Conservation (phyloP, 1,139 yeast species). For the Debaryomyces subglobosus region DNA sequence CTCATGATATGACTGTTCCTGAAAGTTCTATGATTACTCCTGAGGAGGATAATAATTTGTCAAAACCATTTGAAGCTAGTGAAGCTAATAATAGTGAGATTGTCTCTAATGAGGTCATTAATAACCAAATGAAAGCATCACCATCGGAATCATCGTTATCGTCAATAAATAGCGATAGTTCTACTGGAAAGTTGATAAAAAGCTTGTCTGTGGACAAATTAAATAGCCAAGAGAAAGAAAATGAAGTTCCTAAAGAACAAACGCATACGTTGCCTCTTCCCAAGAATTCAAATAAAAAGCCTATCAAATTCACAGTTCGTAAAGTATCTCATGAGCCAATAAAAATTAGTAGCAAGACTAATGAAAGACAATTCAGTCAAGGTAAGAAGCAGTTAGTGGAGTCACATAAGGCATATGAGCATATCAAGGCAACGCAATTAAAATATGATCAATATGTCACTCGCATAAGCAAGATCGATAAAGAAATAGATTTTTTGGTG, state of each 20-base stretch:
- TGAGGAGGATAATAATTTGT: background rate
- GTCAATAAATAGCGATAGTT: slow-evolving; percentile 29
- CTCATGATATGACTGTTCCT: slow-evolving; percentile 5
- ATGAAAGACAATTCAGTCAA: slow-evolving; percentile 1
- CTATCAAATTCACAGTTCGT: slow-evolving; percentile 47
- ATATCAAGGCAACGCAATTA: slow-evolving; percentile 30
- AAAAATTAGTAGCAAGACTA: slow-evolving; percentile 16
- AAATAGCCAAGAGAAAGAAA: slow-evolving; percentile 6
- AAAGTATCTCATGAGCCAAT: slow-evolving; percentile 43
- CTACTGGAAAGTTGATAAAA: slow-evolving; percentile 36
- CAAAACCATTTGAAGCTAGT: background rate
- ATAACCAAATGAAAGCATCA: slow-evolving; percentile 5
- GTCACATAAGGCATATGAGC: slow-evolving; percentile 9
- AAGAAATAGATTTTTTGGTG: slow-evolving; percentile 43
- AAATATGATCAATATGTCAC: slow-evolving; percentile 41
- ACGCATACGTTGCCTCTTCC: slow-evolving; percentile 8
- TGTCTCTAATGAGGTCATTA: background rate
- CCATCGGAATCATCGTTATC: slow-evolving; percentile 29
- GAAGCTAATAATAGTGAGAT: slow-evolving; percentile 1
- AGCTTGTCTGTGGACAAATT: slow-evolving; percentile 27
- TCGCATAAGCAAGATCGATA: slow-evolving; percentile 41
- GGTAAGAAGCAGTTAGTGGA: slow-evolving; percentile 2
- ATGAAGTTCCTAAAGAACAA: slow-evolving; percentile 6
- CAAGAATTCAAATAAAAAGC: slow-evolving; percentile 23
- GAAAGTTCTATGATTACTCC: background rate